These are phyloP conservation scores for Rhodotorula taiwanensis DNA, from an alignment of 768 basidiomycete species.

Conservation along the genomic window DNA sequence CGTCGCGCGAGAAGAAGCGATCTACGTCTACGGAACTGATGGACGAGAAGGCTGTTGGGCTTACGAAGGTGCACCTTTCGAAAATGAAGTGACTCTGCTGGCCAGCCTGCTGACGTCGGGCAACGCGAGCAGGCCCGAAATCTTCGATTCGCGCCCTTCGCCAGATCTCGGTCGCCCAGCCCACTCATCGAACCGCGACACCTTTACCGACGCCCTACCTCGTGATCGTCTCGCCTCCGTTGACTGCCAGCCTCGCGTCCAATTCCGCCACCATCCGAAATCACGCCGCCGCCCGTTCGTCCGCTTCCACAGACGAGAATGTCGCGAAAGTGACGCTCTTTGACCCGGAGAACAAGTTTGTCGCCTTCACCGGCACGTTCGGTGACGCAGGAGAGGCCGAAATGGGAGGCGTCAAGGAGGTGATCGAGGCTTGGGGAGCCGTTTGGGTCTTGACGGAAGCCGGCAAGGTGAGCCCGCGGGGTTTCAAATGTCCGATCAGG, in stretches of 20 bases:
- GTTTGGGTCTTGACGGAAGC: slow-evolving; percentile 72
- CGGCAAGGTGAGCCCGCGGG: slow-evolving; percentile 55
- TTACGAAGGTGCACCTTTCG: slow-evolving; percentile 64
- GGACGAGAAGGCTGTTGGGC: slow-evolving; percentile 79
- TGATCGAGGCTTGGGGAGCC: slow-evolving; percentile 73
- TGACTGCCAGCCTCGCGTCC: slow-evolving; percentile 59
- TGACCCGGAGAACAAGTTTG: slow-evolving; percentile 83
- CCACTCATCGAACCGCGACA: slow-evolving; percentile 48
- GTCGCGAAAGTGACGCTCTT: slow-evolving; percentile 60
- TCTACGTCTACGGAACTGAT: slow-evolving; percentile 75
- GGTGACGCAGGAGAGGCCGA: slow-evolving; percentile 47
- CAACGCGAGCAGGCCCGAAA: slow-evolving; percentile 36
- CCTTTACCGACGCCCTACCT: slow-evolving; percentile 58
- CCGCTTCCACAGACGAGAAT: slow-evolving; percentile 11
- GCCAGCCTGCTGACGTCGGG: too few relatives aligned
- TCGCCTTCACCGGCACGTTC: slow-evolving; percentile 75
- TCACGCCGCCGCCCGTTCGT: slow-evolving; percentile 38
- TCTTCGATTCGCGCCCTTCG: slow-evolving; percentile 27
- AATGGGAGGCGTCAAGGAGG: slow-evolving; percentile 61
- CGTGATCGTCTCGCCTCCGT: slow-evolving; percentile 80
- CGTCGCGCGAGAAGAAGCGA: slow-evolving; percentile 82
- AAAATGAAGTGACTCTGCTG: background rate
- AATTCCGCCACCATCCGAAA: slow-evolving; percentile 70
- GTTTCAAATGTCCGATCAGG: background rate
- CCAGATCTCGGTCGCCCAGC: slow-evolving; percentile 5